These are phyloP conservation scores for Leccinum ochraceum DNA, from an alignment of 768 basidiomycete genomes.

Conservation along the genomic window DNA sequence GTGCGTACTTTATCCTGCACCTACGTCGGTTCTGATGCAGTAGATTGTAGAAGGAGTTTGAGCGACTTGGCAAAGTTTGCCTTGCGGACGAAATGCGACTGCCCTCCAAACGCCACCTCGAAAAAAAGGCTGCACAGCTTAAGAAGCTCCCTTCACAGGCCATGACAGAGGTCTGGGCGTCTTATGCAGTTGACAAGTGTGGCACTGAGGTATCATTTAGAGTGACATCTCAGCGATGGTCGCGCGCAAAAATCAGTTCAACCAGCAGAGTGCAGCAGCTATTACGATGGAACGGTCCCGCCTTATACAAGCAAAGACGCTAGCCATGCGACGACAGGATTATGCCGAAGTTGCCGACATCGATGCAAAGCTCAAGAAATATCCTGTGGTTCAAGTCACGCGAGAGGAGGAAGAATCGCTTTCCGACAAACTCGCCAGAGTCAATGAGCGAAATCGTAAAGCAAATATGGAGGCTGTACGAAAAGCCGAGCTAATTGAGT, in stretches of 20 bases:
- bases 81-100: conserved; percentile 56
- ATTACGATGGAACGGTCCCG: conserved; percentile 62
- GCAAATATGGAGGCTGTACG: conserved; percentile 81
- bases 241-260: conserved; percentile 57
- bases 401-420: conserved; percentile 34
- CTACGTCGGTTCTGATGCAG: conserved; percentile 12
- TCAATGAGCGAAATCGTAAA: conserved; percentile 90
- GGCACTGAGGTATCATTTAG: conserved; percentile 41
- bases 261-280: conserved; percentile 32
- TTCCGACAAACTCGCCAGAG: conserved; percentile 60
- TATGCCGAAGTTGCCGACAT: conserved; percentile 58
- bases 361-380: conserved; percentile 61
- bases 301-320: conserved; percentile 67
- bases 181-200: conserved; percentile 8
- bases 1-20: conserved; percentile 43
- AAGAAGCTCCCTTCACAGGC: conserved; percentile 56
- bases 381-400: conserved; percentile 32
- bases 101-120: conserved; percentile 65
- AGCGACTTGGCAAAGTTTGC: conserved; percentile 50
- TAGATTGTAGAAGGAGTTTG: conserved; percentile 66
- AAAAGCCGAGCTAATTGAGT: conserved; percentile 68
- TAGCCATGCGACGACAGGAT: conserved; percentile 78
- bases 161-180: conserved; percentile 73
- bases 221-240: conserved; percentile 82
- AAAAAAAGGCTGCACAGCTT: conserved; percentile 67